Conservation (phyloP, 139 green algal species). For the Chlorella vulgaris region DNA sequence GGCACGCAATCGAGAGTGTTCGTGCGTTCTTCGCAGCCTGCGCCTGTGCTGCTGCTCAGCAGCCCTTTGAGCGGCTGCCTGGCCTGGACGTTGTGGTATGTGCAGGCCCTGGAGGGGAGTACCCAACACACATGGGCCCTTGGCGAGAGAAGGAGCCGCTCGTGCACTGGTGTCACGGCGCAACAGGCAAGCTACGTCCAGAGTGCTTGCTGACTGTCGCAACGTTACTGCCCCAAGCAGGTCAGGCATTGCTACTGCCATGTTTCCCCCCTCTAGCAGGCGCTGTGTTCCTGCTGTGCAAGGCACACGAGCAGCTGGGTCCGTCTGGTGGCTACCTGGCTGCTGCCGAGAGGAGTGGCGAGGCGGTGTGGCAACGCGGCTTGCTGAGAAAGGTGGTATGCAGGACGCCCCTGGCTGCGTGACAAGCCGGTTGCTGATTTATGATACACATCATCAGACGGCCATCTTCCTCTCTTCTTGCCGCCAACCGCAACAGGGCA, state of each 20-base stretch:
- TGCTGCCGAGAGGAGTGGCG: conserved; percentile 49
- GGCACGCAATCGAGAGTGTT: too few species aligned
- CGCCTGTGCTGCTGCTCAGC: too few species aligned
- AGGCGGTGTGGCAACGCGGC: conserved; percentile 63
- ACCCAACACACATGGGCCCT: conserved; percentile 36
- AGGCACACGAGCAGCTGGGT: conserved; percentile 39
- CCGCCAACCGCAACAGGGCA: conserved; percentile 46
- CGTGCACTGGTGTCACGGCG: conserved; percentile 51
- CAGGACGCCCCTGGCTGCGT: too few species aligned
- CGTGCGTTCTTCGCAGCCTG: too few species aligned
- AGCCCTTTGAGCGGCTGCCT: too few species aligned
- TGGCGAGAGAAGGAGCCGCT: conserved; percentile 33
- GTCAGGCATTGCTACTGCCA: too few species aligned
- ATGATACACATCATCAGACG: too few species aligned
- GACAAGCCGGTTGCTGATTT: too few species aligned
- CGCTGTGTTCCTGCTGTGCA: conserved; percentile 49
- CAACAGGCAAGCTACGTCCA: conserved; percentile 22
- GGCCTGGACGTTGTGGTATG: not conserved
- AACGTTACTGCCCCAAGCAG: too few species aligned
- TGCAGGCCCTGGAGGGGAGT: conserved; percentile 27
- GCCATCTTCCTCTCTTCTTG: too few species aligned
- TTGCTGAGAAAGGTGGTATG: conserved; percentile 59
- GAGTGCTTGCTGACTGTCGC: too few species aligned
- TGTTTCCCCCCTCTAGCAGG: not conserved
- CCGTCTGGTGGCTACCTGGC: conserved; percentile 1